These are phyloP conservation scores for Gossypium schwendimanii DNA, from an alignment of 441 rosid genomes.

Conservation along the genomic window DNA sequence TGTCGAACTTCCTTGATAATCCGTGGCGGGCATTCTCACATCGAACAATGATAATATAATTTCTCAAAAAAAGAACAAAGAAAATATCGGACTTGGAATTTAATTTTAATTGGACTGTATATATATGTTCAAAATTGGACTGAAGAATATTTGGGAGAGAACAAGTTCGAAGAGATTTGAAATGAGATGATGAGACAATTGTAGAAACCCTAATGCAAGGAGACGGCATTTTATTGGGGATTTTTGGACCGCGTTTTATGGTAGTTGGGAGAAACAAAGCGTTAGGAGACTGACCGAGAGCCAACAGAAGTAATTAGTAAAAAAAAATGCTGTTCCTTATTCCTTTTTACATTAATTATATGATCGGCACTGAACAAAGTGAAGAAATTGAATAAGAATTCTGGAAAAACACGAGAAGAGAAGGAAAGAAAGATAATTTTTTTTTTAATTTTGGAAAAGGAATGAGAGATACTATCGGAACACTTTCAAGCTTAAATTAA, in stretches of 20 bases:
- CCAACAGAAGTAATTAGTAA: no score
- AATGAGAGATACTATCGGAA: no score
- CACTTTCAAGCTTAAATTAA: no score
- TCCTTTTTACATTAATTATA: no score
- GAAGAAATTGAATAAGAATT: no score
- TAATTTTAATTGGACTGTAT: background rate
- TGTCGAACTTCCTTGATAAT: constrained; percentile 45
- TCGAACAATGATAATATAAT: background rate
- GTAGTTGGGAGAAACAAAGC: constrained; percentile 20
- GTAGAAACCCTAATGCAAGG: background rate
- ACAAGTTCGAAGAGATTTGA: background rate
- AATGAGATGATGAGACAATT: background rate
- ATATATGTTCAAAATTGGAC: no score
- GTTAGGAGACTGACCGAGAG: no score
- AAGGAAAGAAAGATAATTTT: no score
- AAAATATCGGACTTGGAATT: background rate
- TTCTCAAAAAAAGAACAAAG: background rate
- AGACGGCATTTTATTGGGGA: constrained; percentile 30
- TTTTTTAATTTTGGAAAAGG: no score
- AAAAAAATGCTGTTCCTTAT: no score
- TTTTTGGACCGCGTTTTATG: constrained; percentile 46
- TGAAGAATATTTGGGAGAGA: background rate
- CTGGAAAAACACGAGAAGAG: no score
- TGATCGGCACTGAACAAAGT: no score
- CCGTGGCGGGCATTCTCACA: constrained; percentile 66